A percentile compares a stretch with the other conserved stretches of the same genome.
phyloP scores from a whole-genome alignment of 352 stramenopile species.

The Phytophthora pini region DNA sequence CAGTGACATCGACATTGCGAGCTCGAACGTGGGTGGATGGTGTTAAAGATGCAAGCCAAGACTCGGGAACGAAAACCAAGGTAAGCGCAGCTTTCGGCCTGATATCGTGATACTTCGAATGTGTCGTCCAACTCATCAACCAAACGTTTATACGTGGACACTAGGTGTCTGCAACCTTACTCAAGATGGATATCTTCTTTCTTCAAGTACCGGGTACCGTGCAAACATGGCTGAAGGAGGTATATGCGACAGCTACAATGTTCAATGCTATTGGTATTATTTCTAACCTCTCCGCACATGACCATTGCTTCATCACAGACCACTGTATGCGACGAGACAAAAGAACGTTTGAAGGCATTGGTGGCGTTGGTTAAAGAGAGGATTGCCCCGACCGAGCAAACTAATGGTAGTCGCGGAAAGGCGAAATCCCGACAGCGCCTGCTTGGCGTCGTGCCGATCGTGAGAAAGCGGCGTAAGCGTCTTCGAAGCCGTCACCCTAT shows the following conservation, averaged over 20 bases:
- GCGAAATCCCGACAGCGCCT: constrained; percentile 42
- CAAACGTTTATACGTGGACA: background rate
- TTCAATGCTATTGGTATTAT: background rate
- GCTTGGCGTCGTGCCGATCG: constrained; percentile 61
- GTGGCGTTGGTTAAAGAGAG: constrained; percentile 48
- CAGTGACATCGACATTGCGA: constrained; percentile 23
- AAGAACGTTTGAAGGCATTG: constrained; percentile 43
- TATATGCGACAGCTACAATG: constrained; percentile 14
- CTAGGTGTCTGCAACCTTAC: constrained; percentile 57
- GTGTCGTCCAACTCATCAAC: background rate
- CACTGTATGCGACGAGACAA: constrained; percentile 25
- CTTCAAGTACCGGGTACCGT: constrained; percentile 54
- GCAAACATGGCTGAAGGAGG: constrained; percentile 48
- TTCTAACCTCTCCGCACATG: constrained; percentile 1
- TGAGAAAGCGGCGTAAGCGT: constrained; percentile 57
- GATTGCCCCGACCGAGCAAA: constrained; percentile 33
- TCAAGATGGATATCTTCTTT: constrained; percentile 76
- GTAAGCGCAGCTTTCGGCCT: constrained; percentile 25
- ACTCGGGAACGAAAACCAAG: constrained; percentile 49
- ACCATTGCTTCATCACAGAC: constrained; percentile 27
- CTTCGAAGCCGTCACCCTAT: constrained; percentile 73
- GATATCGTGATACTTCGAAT: background rate
- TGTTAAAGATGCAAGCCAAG: constrained; percentile 51
- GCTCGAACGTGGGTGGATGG: constrained; percentile 46
- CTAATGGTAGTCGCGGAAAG: constrained; percentile 12